phyloP scores from a whole-genome alignment of 2,329 filamentous ascomycete genomes.

The Fusarium kyushuense region DNA sequence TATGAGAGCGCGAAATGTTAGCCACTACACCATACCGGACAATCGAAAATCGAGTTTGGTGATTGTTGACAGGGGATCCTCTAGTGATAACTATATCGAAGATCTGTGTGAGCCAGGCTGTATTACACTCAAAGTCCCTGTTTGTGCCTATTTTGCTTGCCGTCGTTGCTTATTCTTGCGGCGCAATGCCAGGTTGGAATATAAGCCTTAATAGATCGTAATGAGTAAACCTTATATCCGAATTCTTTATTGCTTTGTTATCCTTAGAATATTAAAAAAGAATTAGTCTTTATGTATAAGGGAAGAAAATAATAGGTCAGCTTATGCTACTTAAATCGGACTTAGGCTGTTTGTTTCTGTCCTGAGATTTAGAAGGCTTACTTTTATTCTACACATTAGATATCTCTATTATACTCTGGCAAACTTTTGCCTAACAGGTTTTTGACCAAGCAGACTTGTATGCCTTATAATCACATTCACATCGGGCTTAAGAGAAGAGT shows the following conservation, averaged over 20 bases:
- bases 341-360: no score
- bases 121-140: background rate
- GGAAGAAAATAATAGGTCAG: no score
- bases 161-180: no score
- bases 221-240: background rate
- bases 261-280: no score
- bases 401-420: background rate
- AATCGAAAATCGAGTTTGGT: background rate
- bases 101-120: no score
- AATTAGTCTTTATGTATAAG: no score
- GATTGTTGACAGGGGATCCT: background rate
- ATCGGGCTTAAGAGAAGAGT: background rate
- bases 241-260: background rate
- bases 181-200: no score
- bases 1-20: slow-evolving; percentile 36
- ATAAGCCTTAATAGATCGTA: background rate
- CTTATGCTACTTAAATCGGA: no score
- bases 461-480: no score
- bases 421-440: background rate
- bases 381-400: no score
- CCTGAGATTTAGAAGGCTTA: no score
- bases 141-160: background rate
- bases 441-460: background rate
- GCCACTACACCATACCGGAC: slow-evolving; percentile 53
- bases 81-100: no score